Percentiles rank a stretch among this genome's conserved stretches.
These are phyloP conservation scores for Pseudogymnoascus sp. DNA, from an alignment of 2,329 filamentous ascomycete genomes.

Conservation along the genomic window DNA sequence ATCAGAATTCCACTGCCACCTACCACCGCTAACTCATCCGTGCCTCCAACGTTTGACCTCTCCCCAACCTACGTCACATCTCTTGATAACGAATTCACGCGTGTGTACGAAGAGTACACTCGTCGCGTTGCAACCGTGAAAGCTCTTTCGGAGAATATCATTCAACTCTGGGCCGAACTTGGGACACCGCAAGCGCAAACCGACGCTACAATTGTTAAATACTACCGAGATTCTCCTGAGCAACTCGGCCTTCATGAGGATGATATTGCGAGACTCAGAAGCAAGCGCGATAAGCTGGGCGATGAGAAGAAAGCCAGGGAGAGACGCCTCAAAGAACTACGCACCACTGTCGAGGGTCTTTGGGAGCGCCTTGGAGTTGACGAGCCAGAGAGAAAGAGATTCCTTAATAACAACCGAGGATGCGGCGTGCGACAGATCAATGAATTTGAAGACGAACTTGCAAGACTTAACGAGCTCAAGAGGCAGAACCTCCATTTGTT, in stretches of 20 bases:
- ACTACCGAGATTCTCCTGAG: conserved; percentile 83
- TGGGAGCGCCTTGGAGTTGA: conserved; percentile 87
- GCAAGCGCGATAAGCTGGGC: conserved; percentile 70
- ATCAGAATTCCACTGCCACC: conserved; percentile 80
- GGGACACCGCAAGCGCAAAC: conserved; percentile 91
- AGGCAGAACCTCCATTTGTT: conserved; percentile 91
- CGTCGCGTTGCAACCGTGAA: conserved; percentile 71
- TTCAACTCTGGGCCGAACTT: conserved; percentile 91
- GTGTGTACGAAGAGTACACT: conserved; percentile 94
- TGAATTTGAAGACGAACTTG: conserved; percentile 87
- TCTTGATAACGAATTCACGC: conserved; percentile 83
- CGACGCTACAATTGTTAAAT: conserved; percentile 77
- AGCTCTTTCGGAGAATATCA: conserved; percentile 71
- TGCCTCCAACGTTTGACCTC: conserved; percentile 83
- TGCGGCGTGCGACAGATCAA: conserved; percentile 89
- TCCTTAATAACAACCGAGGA: conserved; percentile 80
- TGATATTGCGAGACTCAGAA: conserved; percentile 65
- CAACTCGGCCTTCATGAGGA: conserved; percentile 88
- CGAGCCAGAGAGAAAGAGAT: conserved; percentile 72
- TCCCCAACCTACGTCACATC: conserved; percentile 79
- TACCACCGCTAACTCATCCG: conserved; percentile 64
- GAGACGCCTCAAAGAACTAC: conserved; percentile 65
- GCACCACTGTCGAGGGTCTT: conserved; percentile 67
- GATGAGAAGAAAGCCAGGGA: conserved; percentile 87
- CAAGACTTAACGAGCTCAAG: conserved; percentile 83